Base-by-base conservation (phyloP, 306 rosid genomes). In the Pyrus pyrifolia region DNA sequence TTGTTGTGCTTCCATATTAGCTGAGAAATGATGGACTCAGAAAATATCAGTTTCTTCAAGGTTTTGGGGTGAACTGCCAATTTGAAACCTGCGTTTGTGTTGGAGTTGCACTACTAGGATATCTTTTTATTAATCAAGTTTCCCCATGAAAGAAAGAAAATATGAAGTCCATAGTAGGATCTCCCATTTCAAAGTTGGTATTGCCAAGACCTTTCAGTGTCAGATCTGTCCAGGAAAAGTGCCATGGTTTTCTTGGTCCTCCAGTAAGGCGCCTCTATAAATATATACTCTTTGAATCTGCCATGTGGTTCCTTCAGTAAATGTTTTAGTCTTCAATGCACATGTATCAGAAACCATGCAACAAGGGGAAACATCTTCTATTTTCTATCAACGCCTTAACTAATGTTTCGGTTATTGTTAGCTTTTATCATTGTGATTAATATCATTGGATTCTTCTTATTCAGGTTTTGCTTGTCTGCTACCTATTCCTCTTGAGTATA, bases 401-500 rank as follows among this genome's bases (percentile, higher is more conserved):
- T 69, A 25, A 27, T 27, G 53, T 70, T 70, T 70, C 23, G 23
- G 3, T 14, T 12, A 13, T 25, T 14, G 33, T 14, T 62, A 13
- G 15, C 23, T 23, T 22, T 15, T 17, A 15, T 33, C 6, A 2
- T 3, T 64, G 68, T 10, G n/a, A 25, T 42, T 59, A 40, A 40
- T 40, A 59, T 53, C 68, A 31, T 61, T 58, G 40, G 64, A 79
- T 70, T 70, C 62, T 72, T 81, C 52, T 80, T 62, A 4, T 73
- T 76, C 95, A 94, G 98, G 97, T 88, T 68, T 80, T 88, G 62
- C 88, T 95, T 72, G 51, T 86, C 40, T 40, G 84, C 81, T 89
- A 95, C 79, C 96, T 97, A 19, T 87, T 92, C 73, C 89, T 90
- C 45, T 90, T 8, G 11, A 27, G 25, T 23, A 27, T 23, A 52